Evolutionary conservation across 208 protist genomes (phyloP), one percentile per base, ranked within the genome.

Genomic region (Trypanosomatidae sp.): DNA sequence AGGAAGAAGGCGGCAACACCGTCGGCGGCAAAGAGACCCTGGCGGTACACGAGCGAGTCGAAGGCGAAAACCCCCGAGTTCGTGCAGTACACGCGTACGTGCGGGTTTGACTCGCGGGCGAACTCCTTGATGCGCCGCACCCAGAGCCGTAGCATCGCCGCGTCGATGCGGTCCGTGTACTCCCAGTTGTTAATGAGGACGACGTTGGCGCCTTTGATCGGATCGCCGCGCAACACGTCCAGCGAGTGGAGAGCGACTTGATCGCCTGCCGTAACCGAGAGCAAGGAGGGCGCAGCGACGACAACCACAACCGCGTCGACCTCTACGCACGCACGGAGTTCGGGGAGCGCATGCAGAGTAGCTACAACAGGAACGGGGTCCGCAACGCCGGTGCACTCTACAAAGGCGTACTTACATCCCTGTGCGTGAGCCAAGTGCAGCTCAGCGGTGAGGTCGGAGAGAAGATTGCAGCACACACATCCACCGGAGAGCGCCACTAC

Each of bases 321-420:
- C 33, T n/a, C 58, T 9, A 86, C 66, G 53, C 73, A 69, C 12
- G 53, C 69, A 41, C 69, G n/a, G 5, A 88, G 60, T 30, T 70
- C 71, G 2, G 84, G 84, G 4, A 83, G 72, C 12, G 76, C 71
- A 6, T 50, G 33, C 13, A 89, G 33, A 1, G 81, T 81, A 13
- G 77, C 74, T 19, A 82, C 81, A 22, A 89, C 55, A 2, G 84
- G 84, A 7, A 69, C 49, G 4, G 77, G 46, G 43, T 89, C 84
- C 13, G 80, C 80, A n/a, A 88, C 78, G 13, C 84, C 84, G 13
- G 84, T 89, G 71, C 81, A 86, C 78, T 89, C 84, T 19, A 89
- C 7, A 30, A 89, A 66, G 6, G 79, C 70, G 49, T 81, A 81
- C n/a, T 7, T 59, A 55, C 64, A 84, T 8, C 73, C 69, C 28